A percentile compares a stretch with the other conserved stretches of the same genome.
These are phyloP conservation scores for Botrytis paeoniae DNA, from an alignment of 2,329 filamentous ascomycete species.

Conservation along the genomic window DNA sequence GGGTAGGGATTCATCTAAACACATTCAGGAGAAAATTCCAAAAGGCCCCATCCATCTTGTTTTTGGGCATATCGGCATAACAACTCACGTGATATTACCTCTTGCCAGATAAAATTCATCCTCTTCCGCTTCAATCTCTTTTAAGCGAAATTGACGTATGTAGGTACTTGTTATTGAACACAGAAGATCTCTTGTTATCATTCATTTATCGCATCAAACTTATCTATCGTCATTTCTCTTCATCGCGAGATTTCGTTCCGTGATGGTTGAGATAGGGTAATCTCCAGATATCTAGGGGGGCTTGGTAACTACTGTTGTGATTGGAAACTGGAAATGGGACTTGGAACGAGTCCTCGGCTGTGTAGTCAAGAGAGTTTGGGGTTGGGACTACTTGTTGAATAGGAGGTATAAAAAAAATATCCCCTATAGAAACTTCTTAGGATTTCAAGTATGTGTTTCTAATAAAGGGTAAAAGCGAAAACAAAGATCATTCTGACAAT, in stretches of 20 bases:
- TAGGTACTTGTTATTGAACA: not conserved
- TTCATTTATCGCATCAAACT: too few relatives aligned
- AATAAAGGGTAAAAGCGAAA: not conserved
- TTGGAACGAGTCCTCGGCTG: rapidly evolving
- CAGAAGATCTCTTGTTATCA: rapidly evolving
- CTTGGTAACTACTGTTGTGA: not conserved
- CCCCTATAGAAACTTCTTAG: not conserved
- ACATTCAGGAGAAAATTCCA: not conserved
- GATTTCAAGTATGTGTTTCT: not conserved
- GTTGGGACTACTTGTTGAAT: rapidly evolving
- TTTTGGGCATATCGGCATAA: too few relatives aligned
- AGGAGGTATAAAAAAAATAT: not conserved
- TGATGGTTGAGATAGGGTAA: not conserved
- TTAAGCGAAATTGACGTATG: rapidly evolving
- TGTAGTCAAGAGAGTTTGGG: rapidly evolving
- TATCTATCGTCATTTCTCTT: not conserved
- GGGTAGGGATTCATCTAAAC: too few relatives aligned
- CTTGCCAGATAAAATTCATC: rapidly evolving
- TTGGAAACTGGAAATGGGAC: rapidly evolving
- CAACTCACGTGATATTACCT: not conserved
- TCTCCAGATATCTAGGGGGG: not conserved
- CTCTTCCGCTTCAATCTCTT: not conserved
- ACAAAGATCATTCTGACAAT: not conserved
- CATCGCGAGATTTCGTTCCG: not conserved
- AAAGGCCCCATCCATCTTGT: not conserved